These are phyloP conservation scores for Trypanosoma theileri DNA, from an alignment of 208 protist genomes.

Conservation along the genomic window DNA sequence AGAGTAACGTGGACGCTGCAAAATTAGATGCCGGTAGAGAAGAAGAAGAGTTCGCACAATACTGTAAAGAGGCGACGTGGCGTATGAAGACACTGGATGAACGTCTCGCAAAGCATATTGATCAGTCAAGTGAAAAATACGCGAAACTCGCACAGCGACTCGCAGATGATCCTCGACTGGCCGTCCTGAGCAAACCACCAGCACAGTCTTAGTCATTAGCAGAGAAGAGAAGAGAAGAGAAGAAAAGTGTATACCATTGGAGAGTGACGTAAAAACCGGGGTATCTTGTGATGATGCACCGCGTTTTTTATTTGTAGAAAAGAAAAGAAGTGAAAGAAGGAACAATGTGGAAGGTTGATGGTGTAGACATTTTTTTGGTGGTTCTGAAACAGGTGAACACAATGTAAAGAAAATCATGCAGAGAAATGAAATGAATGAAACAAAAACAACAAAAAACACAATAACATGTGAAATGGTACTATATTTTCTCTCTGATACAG, in stretches of 20 bases:
- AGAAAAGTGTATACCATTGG: background rate
- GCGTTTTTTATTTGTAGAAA: background rate
- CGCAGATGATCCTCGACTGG: constrained; percentile 68
- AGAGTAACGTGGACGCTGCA: constrained; percentile 65
- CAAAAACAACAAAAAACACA: background rate
- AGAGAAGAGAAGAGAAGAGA: background rate
- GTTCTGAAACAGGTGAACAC: too few species aligned
- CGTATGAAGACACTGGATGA: constrained; percentile 91
- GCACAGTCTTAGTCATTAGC: background rate
- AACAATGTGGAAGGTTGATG: background rate
- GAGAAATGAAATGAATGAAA: too few species aligned
- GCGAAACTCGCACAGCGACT: constrained; percentile 74
- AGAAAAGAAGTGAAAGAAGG: background rate
- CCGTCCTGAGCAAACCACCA: constrained; percentile 49
- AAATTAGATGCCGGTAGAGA: constrained; percentile 70
- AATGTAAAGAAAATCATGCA: too few species aligned
- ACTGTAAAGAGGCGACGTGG: constrained; percentile 91
- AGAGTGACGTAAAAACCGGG: too few species aligned
- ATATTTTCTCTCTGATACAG: background rate
- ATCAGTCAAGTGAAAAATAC: constrained; percentile 86
- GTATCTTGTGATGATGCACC: background rate
- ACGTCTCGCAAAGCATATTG: constrained; percentile 83
- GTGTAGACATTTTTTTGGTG: too few species aligned
- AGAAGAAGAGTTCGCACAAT: constrained; percentile 79
- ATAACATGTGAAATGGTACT: constrained; percentile 6